phyloP scores from a whole-genome alignment of 805 yeast genomes.

The Ogataea siamensis region DNA sequence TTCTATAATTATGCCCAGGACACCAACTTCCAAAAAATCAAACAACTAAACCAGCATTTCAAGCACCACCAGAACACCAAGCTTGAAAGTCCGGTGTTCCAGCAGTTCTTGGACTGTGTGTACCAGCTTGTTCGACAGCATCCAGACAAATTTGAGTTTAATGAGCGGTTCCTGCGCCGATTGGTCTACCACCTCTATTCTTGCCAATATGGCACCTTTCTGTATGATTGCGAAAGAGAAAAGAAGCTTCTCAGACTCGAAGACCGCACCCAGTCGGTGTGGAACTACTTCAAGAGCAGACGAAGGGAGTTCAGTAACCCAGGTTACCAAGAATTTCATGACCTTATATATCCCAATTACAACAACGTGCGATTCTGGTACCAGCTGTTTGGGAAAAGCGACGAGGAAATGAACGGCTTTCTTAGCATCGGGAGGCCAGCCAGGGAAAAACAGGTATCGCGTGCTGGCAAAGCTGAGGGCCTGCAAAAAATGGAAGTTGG shows the following conservation, averaged over 20 bases:
- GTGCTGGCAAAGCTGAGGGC: neutral
- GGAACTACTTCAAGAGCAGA: slow-evolving; percentile 91
- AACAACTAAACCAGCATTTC: slow-evolving; percentile 49
- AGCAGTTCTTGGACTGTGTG: slow-evolving; percentile 88
- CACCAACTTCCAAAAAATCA: slow-evolving; percentile 38
- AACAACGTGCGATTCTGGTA: slow-evolving; percentile 83
- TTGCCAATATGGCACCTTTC: slow-evolving; percentile 91
- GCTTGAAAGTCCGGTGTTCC: slow-evolving; percentile 86
- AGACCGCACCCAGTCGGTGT: slow-evolving; percentile 67
- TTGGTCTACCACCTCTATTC: slow-evolving; percentile 85
- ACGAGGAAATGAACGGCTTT: slow-evolving; percentile 57
- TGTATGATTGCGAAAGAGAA: slow-evolving; percentile 73
- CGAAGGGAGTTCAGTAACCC: slow-evolving; percentile 63
- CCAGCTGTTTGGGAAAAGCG: slow-evolving; percentile 74
- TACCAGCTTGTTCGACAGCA: slow-evolving; percentile 73
- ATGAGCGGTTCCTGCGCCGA: slow-evolving; percentile 82
- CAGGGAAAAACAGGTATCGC: slow-evolving; percentile 1
- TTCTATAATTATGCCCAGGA: slow-evolving; percentile 43
- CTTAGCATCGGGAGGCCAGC: slow-evolving; percentile 9
- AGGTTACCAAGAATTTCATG: slow-evolving; percentile 41
- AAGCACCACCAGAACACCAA: slow-evolving; percentile 50
- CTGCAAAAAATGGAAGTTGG: slow-evolving; percentile 9
- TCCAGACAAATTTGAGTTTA: slow-evolving; percentile 77
- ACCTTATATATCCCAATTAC: slow-evolving; percentile 58
- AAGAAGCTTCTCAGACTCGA: slow-evolving; percentile 42